Evolutionary conservation across 805 yeast genomes (phyloP), one percentile per base, ranked within the genome.

Genomic region (Metschnikowia picachoensis): DNA sequence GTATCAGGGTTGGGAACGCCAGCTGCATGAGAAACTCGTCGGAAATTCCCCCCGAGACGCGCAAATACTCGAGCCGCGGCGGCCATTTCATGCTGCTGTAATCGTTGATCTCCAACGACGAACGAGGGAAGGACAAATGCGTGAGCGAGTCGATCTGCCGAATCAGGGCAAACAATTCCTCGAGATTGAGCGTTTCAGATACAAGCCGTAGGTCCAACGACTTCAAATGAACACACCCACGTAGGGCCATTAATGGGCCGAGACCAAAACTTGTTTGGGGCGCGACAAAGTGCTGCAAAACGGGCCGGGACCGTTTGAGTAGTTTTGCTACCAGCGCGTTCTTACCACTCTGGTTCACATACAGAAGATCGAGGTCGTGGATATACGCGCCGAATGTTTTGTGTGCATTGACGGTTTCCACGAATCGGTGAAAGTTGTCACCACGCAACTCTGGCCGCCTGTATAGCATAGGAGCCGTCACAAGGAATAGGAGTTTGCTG

Each of bases 241-340:
- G 77, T 37, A 94, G 71, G 41, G 95, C 82, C n/a, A 88, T 77
- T 53, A 92, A 67, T 1, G 98, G 97, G 2, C 95, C 86, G 41
- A 82, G 77, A 0, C 99, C 99, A 70, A 94, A 92, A 67, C 95
- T 85, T 30, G 97, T 84, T 61, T 92, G 98, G 3, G 98, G 96
- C 0, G 98, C 97, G 8, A 86, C 77, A 57, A 94, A 90, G 10
- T 74, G 69, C 51, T 81, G 78, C 40, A 94, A 68, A 33, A 73
- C 76, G 15, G 74, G 62, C 8, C 90, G 78, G 44, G 96, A 87
- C 35, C 96, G 74, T 57, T 95, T 79, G 45, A 94, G 68, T 7
- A 94, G 62, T 53, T 87, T 84, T 0, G 97, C 88, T 11, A 92
- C 89, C 62, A 75, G 85, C 5, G 97, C 92, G 65, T 90, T 94